A percentile compares a stretch with the other conserved stretches of the same genome.
These are phyloP conservation scores for Colletotrichum somersetense DNA, from an alignment of 2,329 filamentous ascomycete genomes.

Conservation along the genomic window DNA sequence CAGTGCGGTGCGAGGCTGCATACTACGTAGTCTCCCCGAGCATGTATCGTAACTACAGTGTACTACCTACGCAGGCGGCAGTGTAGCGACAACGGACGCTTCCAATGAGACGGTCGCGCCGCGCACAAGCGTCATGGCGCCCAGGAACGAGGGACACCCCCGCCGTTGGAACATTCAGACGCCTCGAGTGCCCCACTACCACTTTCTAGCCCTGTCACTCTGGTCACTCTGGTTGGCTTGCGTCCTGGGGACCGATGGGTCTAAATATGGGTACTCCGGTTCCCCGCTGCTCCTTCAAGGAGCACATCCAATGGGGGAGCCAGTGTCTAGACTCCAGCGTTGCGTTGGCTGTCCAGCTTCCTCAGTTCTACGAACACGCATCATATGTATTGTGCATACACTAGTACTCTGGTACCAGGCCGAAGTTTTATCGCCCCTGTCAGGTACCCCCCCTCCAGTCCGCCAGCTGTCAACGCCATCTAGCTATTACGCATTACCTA, in stretches of 20 bases:
- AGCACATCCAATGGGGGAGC: conserved; percentile 11
- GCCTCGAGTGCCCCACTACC: not conserved
- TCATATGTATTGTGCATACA: not conserved
- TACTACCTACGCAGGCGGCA: no score
- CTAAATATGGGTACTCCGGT: conserved; percentile 11
- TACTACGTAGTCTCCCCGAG: not conserved
- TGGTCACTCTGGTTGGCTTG: conserved; percentile 29
- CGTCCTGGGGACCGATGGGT: conserved; percentile 11
- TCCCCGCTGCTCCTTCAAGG: conserved; percentile 19
- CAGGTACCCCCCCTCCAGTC: no score
- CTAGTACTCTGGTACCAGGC: no score
- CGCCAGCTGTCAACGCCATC: no score
- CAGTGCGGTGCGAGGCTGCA: no score
- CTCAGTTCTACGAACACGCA: not conserved
- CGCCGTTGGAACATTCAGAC: conserved; percentile 7
- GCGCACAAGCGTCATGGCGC: conserved; percentile 7
- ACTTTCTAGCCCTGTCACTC: not conserved
- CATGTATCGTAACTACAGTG: not conserved
- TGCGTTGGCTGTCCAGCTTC: not conserved
- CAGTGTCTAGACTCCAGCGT: not conserved
- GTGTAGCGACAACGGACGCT: not conserved
- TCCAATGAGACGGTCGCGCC: not conserved
- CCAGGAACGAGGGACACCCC: conserved; percentile 6
- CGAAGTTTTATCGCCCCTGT: no score
- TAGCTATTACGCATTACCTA: no score